Percentiles rank a stretch among this genome's conserved stretches.
Evolutionary conservation across 2,329 filamentous ascomycete genomes (phyloP).

Genomic region (Ophiostoma sp.): DNA sequence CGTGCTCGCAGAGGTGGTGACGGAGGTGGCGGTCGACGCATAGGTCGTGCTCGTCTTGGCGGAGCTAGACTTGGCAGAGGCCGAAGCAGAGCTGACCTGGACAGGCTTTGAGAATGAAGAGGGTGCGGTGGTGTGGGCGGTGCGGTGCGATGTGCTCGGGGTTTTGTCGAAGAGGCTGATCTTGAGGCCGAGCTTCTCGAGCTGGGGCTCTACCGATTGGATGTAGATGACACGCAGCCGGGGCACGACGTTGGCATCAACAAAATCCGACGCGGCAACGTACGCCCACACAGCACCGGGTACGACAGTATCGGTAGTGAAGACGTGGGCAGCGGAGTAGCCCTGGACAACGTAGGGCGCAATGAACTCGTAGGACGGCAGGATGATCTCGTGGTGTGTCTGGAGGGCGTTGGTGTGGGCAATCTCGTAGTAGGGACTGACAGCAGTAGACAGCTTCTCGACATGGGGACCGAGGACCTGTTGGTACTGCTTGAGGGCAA

Average conservation of each 20-base stretch:
- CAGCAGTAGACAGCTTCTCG: constrained; percentile 49
- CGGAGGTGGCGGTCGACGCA: constrained; percentile 29
- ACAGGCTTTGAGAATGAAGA: constrained; percentile 38
- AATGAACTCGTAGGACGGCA: constrained; percentile 69
- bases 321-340: constrained; percentile 60
- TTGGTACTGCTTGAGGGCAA: constrained; percentile 63
- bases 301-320: constrained; percentile 63
- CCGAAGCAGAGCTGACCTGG: constrained; percentile 22
- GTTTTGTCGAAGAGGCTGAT: constrained; percentile 62
- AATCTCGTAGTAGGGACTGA: constrained; percentile 68
- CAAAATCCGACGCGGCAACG: constrained; percentile 62
- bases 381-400: constrained; percentile 64
- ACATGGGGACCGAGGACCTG: constrained; percentile 68
- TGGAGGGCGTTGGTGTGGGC: constrained; percentile 58
- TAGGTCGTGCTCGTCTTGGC: constrained; percentile 26
- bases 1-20: constrained; percentile 27
- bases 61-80: constrained; percentile 24
- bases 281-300: constrained; percentile 68
- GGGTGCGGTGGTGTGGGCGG: constrained; percentile 22
- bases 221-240: constrained; percentile 73
- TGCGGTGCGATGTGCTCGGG: constrained; percentile 20
- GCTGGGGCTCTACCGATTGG: constrained; percentile 91
- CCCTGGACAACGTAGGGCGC: constrained; percentile 65
- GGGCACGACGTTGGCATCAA: constrained; percentile 75
- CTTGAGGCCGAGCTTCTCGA: constrained; percentile 84